Base-by-base conservation (phyloP, 352 stramenopile species). In the Phytophthora macrochlamydospora region DNA sequence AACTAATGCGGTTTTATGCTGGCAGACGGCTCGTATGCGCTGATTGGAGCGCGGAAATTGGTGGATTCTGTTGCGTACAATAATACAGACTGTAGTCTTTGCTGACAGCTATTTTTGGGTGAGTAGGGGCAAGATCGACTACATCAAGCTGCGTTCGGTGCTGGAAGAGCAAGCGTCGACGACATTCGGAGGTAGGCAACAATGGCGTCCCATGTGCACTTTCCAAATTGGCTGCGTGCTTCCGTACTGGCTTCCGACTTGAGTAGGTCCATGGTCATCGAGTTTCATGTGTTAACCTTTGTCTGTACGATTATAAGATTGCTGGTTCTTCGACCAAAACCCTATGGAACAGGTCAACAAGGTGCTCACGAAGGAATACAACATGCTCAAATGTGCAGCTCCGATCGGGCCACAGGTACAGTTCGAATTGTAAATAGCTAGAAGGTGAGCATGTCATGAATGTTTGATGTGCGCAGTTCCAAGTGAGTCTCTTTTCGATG, bases 301-400 rank as follows among this genome's bases (percentile, higher is more conserved):
- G 65, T 32, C 37, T 69, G 32, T 7, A 11, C 32, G 32, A n/a
- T 51, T 59, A 24, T 24, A 24, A 95, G 87, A 95, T 72, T 93
- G 87, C 74, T 95, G 87, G 87, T 94, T 90, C 59, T 95, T 95
- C 59, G 86, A 94, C 43, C 87, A 95, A 24, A 89, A 92, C 40
- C 82, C 77, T 3, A 78, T 82, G 37, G 70, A 79, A 7, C 58
- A 78, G 51, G 29, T 69, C 13, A 73, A 78, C 52, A 18, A 59
- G 63, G 31, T 42, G 0, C 65, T 76, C 33, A 76, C 59, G 29
- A 62, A 67, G 11, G 71, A 89, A 51, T 92, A 92, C 65, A 83
- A 82, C 32, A 66, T 62, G 31, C 69, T 95, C 32, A 95, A 95
- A 64, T 76, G 89, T 28, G 85, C 84, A 3, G 79, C 79, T 50